Conservation (phyloP, 1,284 basidiomycete species). For the Boletus calvinii region DNA sequence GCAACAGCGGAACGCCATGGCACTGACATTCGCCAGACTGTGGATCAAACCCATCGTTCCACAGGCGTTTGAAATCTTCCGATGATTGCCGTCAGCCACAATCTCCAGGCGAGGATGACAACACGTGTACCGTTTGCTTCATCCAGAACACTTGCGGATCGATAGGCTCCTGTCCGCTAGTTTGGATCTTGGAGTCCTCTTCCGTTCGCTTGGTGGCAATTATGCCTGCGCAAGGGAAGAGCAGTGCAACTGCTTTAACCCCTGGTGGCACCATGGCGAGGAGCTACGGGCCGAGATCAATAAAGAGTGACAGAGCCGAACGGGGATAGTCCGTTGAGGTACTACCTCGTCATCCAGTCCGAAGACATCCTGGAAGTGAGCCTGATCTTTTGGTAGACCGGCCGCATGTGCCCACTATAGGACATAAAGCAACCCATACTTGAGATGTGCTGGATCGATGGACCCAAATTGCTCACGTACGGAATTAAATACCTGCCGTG, state of each 20-base stretch:
- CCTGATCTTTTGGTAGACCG: slow-evolving; percentile 59
- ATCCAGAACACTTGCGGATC: slow-evolving; percentile 70
- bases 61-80: slow-evolving; percentile 82
- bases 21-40: slow-evolving; percentile 67
- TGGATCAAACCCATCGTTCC: slow-evolving; percentile 89
- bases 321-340: slow-evolving; percentile 8
- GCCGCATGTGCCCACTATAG: slow-evolving; percentile 74
- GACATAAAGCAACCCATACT: not conserved
- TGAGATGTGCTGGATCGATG: not conserved
- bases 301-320: not conserved
- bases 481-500: slow-evolving; percentile 49
- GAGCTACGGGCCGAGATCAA: slow-evolving; percentile 45
- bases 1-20: slow-evolving; percentile 6
- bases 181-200: slow-evolving; percentile 55
- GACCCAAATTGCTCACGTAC: slow-evolving; percentile 32
- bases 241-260: slow-evolving; percentile 76
- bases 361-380: slow-evolving; percentile 78
- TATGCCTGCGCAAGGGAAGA: slow-evolving; percentile 70
- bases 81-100: slow-evolving; percentile 8
- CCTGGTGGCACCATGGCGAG: slow-evolving; percentile 67
- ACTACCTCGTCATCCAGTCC: slow-evolving; percentile 73
- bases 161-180: slow-evolving; percentile 50
- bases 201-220: slow-evolving; percentile 51
- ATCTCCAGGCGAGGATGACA: not conserved
- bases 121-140: slow-evolving; percentile 64